Conservation (phyloP, 441 rosid genomes). For the Corymbia calophylla region DNA sequence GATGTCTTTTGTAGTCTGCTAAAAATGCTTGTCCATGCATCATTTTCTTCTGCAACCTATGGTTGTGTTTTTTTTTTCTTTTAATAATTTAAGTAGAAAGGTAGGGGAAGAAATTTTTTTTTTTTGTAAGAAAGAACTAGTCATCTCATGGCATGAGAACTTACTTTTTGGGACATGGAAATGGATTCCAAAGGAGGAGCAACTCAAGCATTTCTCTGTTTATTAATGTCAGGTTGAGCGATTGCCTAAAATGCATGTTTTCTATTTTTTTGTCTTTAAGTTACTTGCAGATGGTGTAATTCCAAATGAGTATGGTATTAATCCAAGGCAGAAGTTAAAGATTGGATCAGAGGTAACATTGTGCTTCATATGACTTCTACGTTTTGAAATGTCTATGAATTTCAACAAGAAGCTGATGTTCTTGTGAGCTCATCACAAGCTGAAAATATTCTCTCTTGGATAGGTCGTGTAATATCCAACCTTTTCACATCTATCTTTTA, state of each 20-base stretch:
- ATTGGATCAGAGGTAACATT: conserved; percentile 37
- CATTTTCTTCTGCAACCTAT: background rate
- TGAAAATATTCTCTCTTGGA: background rate
- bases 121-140: background rate
- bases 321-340: conserved; percentile 96
- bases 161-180: background rate
- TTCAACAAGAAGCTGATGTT: background rate
- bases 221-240: background rate
- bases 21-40: background rate
- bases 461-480: background rate
- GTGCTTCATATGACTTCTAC: background rate
- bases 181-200: background rate
- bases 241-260: background rate
- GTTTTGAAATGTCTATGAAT: background rate
- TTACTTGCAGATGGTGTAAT: conserved; percentile 65
- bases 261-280: background rate
- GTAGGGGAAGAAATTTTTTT: background rate
- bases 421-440: background rate
- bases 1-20: background rate
- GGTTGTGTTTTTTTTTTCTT: background rate
- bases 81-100: background rate
- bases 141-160: background rate
- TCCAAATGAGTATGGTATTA: conserved; percentile 99
- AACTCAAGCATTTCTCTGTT: background rate
- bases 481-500: background rate